Conservation (phyloP, 2,329 filamentous ascomycete genomes). For the Claviceps fusiformis region DNA sequence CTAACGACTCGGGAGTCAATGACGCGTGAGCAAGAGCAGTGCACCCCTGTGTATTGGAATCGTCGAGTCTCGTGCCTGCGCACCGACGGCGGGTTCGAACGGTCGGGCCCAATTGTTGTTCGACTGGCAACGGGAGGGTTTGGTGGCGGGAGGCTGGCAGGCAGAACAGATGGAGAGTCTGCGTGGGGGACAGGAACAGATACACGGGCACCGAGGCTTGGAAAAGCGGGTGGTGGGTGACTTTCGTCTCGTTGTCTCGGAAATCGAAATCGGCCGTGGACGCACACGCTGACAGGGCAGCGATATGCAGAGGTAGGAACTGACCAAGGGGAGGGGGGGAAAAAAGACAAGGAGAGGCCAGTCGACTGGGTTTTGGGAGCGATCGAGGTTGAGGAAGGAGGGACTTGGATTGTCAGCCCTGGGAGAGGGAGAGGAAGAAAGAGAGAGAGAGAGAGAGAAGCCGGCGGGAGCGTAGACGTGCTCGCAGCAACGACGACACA, state of each 20-base stretch:
- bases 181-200: neutral
- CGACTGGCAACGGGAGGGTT: neutral
- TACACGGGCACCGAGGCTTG: slow-evolving; percentile 1
- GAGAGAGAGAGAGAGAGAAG: neutral
- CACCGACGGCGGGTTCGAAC: slow-evolving; percentile 1
- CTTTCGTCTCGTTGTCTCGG: slow-evolving; percentile 1
- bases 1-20: neutral
- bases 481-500: slow-evolving; percentile 1
- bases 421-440: neutral
- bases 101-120: neutral
- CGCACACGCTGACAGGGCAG: neutral
- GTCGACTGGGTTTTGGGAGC: neutral
- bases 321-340: neutral
- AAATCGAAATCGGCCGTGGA: neutral
- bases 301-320: neutral
- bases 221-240: neutral
- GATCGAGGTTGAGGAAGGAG: neutral
- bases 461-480: neutral
- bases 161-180: neutral
- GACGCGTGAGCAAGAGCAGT: neutral
- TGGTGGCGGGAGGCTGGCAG: neutral
- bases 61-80: neutral
- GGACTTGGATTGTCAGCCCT: neutral
- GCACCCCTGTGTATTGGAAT: neutral
- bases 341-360: neutral